Base-by-base conservation (phyloP, 129 eudicot genomes). In the Tanacetum coccineum region DNA sequence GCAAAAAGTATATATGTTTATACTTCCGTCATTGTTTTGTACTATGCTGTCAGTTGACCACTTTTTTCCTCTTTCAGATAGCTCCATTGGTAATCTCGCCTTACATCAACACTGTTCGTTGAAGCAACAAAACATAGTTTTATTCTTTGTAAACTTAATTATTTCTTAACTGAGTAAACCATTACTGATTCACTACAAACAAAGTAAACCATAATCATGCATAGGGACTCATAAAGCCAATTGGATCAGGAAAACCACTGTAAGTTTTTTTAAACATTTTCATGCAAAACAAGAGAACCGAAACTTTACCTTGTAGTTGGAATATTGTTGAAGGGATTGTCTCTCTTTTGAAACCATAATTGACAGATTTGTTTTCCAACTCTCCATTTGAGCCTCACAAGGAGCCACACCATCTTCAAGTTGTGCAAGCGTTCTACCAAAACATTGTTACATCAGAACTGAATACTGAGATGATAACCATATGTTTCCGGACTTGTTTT, bases 331-430 rank as follows among this genome's bases (percentile, higher is more conserved):
- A 39, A 86, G 87, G 74, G 88, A 92, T 54, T 92, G 96, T 70
- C 87, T 70, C 79, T 92, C 98, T 73, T 92, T 92, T 14, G 95
- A 88, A 59, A 78, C 84, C 95, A 92, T 85, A 40, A 92, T 76
- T 15, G 83, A 54, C 64, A 92, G 61, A 67, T 86, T 88, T 46
- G 89, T 88, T 64, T 86, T 84, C 91, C 98, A 86, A 55, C 82
- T 79, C 19, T 92, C 96, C 88, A 88, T 88, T 81, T 88, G 95
- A 48, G 84, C 80, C 81, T 88, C 98, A 67, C 96, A 88, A 70
- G 96, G 98, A 73, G 91, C 81, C 70, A 88, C 81, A 55, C 88
- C 96, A 74, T 88, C 95, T 78, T 92, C 98, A 70, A 92, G 68
- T 68, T 92, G 95, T 50, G 89, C 82, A 60, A 92, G 98, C 49